These are phyloP conservation scores for Hypoxylon sp. DNA, from an alignment of 2,329 filamentous ascomycete species.

Conservation along the genomic window DNA sequence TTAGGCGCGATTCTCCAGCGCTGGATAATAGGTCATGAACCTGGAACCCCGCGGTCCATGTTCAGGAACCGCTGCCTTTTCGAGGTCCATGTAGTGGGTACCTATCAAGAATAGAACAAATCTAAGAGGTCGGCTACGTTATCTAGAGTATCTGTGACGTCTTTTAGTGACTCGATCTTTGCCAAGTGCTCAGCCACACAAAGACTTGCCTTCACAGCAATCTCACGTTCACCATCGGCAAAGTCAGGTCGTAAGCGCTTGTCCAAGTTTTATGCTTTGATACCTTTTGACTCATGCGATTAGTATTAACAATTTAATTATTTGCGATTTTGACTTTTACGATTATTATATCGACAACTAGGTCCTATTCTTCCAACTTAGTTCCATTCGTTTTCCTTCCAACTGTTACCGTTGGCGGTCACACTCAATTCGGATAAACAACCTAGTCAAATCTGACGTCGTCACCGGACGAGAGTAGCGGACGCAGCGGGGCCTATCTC, in stretches of 20 bases:
- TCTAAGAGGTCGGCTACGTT: conserved; percentile 6
- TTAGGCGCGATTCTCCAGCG: conserved; percentile 21
- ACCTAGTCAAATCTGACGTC: conserved; percentile 39
- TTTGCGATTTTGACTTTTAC: conserved; percentile 3
- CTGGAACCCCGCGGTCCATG: conserved; percentile 1
- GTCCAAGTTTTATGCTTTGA: conserved; percentile 20
- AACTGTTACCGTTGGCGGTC: conserved; percentile 23
- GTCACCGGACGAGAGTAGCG: conserved; percentile 40
- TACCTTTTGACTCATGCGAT: conserved; percentile 24
- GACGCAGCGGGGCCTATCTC: conserved; percentile 28
- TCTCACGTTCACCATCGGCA: conserved; percentile 14
- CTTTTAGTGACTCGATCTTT: conserved; percentile 24
- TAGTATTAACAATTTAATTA: conserved; percentile 5
- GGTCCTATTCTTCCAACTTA: background rate
- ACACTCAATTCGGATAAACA: conserved; percentile 28
- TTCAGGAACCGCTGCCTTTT: conserved; percentile 35
- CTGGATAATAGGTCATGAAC: conserved; percentile 25
- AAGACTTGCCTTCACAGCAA: conserved; percentile 26
- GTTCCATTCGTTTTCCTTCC: conserved; percentile 8
- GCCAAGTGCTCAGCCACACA: conserved; percentile 37
- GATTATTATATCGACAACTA: conserved; percentile 1
- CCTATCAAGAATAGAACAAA: conserved; percentile 7
- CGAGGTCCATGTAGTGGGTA: conserved; percentile 32
- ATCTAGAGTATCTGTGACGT: conserved; percentile 35
- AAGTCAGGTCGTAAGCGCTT: conserved; percentile 28